Conservation (phyloP, 2,329 filamentous ascomycete species). For the Tolypocladium tundrense region DNA sequence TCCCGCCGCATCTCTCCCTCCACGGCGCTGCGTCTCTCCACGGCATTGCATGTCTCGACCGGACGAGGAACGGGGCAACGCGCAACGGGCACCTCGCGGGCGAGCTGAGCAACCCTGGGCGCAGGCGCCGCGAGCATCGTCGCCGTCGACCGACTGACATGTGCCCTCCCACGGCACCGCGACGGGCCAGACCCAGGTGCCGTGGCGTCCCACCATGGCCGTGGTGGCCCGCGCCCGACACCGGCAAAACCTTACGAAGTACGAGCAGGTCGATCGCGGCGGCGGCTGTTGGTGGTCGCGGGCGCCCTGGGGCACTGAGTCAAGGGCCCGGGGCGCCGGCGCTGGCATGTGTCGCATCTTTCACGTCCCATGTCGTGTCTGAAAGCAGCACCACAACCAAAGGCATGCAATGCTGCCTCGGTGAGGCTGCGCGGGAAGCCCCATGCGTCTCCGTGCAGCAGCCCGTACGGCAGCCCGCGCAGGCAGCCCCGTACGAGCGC, state of each 20-base stretch:
- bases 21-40: neutral
- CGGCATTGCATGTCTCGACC: neutral
- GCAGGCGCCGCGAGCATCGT: neutral
- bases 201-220: too few relatives aligned
- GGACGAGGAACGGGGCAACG: neutral
- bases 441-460: neutral
- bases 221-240: too few relatives aligned
- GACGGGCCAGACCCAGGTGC: too few relatives aligned
- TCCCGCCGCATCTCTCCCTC: neutral
- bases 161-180: too few relatives aligned
- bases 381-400: neutral
- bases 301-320: too few relatives aligned
- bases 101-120: neutral
- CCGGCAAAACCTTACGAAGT: too few relatives aligned
- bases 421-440: constrained; percentile 1
- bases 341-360: neutral
- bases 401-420: neutral
- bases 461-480: neutral
- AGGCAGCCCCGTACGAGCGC: neutral
- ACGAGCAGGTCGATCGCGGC: too few relatives aligned
- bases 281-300: too few relatives aligned
- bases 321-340: neutral
- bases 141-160: too few relatives aligned
- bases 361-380: too few relatives aligned
- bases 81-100: too few relatives aligned